Conservation (phyloP, 352 stramenopile genomes). For the Phytophthora ramorum region DNA sequence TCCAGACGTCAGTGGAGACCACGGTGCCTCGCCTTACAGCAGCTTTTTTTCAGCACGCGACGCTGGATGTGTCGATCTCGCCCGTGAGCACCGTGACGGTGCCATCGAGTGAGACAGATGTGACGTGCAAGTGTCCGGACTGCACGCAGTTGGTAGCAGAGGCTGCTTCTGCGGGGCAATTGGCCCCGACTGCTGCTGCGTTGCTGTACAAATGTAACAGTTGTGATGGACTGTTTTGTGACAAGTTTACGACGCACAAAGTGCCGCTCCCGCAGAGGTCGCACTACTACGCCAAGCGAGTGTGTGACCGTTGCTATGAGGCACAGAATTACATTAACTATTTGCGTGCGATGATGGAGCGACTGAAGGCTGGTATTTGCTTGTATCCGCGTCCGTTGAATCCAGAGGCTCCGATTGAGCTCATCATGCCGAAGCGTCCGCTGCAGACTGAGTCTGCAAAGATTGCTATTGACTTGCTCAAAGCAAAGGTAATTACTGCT, state of each 20-base stretch:
- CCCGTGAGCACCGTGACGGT: slow-evolving; percentile 55
- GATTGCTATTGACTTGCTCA: slow-evolving; percentile 89
- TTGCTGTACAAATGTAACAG: slow-evolving; percentile 87
- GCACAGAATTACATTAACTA: slow-evolving; percentile 89
- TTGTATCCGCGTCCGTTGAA: slow-evolving; percentile 89
- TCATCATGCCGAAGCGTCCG: slow-evolving; percentile 89
- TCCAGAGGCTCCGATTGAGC: slow-evolving; percentile 81
- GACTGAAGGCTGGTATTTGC: slow-evolving; percentile 87
- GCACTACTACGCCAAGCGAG: slow-evolving; percentile 87
- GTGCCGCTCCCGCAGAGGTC: slow-evolving; percentile 80
- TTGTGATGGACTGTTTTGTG: slow-evolving; percentile 81
- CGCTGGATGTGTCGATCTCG: slow-evolving; percentile 57
- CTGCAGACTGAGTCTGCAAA: slow-evolving; percentile 83
- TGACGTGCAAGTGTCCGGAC: slow-evolving; percentile 72
- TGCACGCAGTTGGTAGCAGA: slow-evolving; percentile 53
- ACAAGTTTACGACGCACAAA: slow-evolving; percentile 85
- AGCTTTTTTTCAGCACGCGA: slow-evolving; percentile 56
- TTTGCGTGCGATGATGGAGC: slow-evolving; percentile 84
- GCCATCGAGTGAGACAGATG: slow-evolving; percentile 60
- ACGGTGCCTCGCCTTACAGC: slow-evolving; percentile 72
- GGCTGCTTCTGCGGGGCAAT: slow-evolving; percentile 24
- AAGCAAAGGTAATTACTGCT: slow-evolving; percentile 81
- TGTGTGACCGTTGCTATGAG: slow-evolving; percentile 87
- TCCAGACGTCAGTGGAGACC: slow-evolving; percentile 86
- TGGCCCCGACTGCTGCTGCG: slow-evolving; percentile 39